phyloP scores from a whole-genome alignment of 106 monocot genomes.

The Platanthera guangdongensis region DNA sequence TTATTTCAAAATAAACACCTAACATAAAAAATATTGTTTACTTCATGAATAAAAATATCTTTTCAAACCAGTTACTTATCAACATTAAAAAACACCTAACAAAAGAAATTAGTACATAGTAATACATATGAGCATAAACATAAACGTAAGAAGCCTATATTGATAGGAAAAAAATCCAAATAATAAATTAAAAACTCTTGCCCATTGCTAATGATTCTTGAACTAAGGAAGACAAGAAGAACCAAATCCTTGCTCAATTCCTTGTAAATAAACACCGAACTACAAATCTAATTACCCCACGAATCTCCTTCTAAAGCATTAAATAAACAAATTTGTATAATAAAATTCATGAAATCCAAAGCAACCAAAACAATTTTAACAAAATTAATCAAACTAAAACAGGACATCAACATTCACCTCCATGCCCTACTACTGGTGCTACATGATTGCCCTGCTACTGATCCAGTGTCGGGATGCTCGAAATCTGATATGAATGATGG shows the following conservation, averaged over 20 bases:
- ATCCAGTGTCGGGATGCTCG: slow-evolving; percentile 5
- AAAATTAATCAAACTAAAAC: neutral
- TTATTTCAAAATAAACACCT: no score
- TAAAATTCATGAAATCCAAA: no score
- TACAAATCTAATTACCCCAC: neutral
- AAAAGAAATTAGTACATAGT: no score
- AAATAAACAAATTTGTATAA: neutral
- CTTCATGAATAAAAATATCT: no score
- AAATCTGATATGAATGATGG: slow-evolving; percentile 10
- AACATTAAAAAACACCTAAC: no score
- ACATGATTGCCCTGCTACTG: neutral
- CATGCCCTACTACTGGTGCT: slow-evolving; percentile 4
- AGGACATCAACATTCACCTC: slow-evolving; percentile 18
- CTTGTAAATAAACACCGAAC: neutral
- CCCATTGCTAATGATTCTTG: neutral
- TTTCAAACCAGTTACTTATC: no score
- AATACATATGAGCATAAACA: no score
- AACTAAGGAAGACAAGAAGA: neutral
- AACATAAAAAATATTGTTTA: no score
- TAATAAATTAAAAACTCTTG: neutral
- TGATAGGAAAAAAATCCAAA: neutral
- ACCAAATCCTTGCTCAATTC: neutral
- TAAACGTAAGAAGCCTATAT: no score
- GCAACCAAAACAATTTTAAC: neutral
- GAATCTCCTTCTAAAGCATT: neutral